Percentiles rank a stretch among this genome's conserved stretches.
These are phyloP conservation scores for Apophysomyces variabilis DNA, from an alignment of 371 early-diverging fungal genomes.

Conservation along the genomic window DNA sequence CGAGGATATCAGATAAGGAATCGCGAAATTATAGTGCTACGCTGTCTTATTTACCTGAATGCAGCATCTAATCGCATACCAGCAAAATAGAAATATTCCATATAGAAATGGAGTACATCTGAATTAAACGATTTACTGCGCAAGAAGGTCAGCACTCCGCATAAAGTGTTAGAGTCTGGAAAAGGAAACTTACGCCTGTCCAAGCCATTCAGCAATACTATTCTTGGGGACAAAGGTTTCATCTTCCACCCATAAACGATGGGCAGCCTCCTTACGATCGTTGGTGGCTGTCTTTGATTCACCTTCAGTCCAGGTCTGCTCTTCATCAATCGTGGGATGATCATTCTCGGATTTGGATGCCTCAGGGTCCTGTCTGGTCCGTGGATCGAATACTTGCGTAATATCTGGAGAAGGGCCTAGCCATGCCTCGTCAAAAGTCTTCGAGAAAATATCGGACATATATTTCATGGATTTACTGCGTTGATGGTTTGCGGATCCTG, in stretches of 20 bases:
- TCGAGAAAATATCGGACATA: neutral
- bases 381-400: neutral
- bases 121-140: constrained; percentile 55
- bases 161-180: no score
- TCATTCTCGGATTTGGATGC: neutral
- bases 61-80: constrained; percentile 77
- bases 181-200: constrained; percentile 33
- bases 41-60: constrained; percentile 57
- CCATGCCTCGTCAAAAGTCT: constrained; percentile 3
- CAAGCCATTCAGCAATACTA: constrained; percentile 56
- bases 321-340: neutral
- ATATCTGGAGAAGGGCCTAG: neutral
- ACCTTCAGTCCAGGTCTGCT: neutral
- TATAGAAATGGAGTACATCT: constrained; percentile 65
- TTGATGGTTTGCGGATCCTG: neutral
- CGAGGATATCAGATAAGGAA: neutral
- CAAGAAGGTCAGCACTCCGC: no score
- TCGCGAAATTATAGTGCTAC: neutral
- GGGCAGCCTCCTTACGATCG: constrained; percentile 38
- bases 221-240: constrained; percentile 41
- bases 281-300: neutral
- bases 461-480: neutral
- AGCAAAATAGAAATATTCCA: constrained; percentile 78
- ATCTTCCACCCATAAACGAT: constrained; percentile 46
- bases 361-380: neutral